Evolutionary conservation across 2,329 filamentous ascomycete species (phyloP).

Genomic region (Trichoderma sp.): DNA sequence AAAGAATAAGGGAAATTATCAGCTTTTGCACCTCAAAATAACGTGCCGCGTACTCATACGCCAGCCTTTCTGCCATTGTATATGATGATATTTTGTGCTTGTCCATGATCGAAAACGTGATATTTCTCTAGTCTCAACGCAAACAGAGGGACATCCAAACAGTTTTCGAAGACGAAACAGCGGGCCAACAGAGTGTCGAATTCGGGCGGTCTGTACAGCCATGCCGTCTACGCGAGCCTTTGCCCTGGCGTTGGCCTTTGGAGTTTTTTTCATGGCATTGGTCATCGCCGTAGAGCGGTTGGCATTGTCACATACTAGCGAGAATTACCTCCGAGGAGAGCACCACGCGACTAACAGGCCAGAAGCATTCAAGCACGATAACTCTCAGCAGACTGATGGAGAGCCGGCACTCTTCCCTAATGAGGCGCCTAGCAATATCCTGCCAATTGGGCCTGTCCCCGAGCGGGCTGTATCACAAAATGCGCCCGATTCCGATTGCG

Average conservation of each 20-base stretch:
- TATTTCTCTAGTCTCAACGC: background rate
- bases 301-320: slow-evolving; percentile 35
- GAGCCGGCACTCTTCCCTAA: background rate
- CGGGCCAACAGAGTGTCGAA: background rate
- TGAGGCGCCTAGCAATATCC: background rate
- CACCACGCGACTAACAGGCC: background rate
- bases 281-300: slow-evolving; percentile 42
- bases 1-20: background rate
- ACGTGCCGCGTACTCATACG: background rate
- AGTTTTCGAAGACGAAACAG: background rate
- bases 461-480: background rate
- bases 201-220: slow-evolving; percentile 26
- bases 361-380: background rate
- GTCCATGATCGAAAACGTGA: background rate
- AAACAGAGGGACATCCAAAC: background rate
- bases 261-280: slow-evolving; percentile 39
- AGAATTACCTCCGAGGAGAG: background rate
- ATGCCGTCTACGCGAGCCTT: slow-evolving; percentile 40
- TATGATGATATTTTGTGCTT: background rate
- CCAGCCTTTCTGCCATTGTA: background rate
- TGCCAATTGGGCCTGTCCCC: background rate
- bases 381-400: too few species aligned
- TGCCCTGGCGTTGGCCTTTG: slow-evolving; percentile 35
- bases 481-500: slow-evolving; percentile 39
- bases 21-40: background rate